These are phyloP conservation scores for Phytophthora aleatoria DNA, from an alignment of 352 stramenopile genomes.

Conservation along the genomic window DNA sequence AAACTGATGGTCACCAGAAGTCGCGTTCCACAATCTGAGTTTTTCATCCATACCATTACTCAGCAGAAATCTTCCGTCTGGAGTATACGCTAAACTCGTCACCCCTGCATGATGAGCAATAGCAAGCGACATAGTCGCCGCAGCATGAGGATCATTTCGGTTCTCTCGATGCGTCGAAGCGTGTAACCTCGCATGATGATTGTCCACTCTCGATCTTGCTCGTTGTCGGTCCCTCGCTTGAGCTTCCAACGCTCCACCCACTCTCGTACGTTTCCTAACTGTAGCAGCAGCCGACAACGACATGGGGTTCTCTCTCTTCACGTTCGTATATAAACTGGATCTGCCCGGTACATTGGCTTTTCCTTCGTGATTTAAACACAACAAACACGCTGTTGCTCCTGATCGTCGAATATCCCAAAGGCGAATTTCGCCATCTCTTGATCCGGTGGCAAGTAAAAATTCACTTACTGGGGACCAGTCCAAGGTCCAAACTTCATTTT, in stretches of 20 bases:
- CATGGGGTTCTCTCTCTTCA: slow-evolving; percentile 40
- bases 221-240: slow-evolving; percentile 31
- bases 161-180: slow-evolving; percentile 14
- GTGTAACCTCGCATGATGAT: slow-evolving; percentile 14
- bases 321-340: slow-evolving; percentile 60
- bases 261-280: slow-evolving; percentile 38
- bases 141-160: slow-evolving; percentile 60
- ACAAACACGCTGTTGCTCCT: slow-evolving; percentile 79
- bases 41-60: slow-evolving; percentile 64
- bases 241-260: slow-evolving; percentile 27
- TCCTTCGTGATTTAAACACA: slow-evolving; percentile 80
- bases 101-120: slow-evolving; percentile 57
- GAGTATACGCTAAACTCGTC: slow-evolving; percentile 67
- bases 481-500: slow-evolving; percentile 76
- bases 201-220: slow-evolving; percentile 25
- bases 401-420: slow-evolving; percentile 90
- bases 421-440: slow-evolving; percentile 66
- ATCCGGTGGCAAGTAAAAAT: slow-evolving; percentile 69
- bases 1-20: slow-evolving; percentile 68
- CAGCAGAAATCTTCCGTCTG: slow-evolving; percentile 66
- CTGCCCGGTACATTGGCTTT: slow-evolving; percentile 48
- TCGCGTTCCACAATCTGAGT: slow-evolving; percentile 69
- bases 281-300: slow-evolving; percentile 35
- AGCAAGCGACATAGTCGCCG: slow-evolving; percentile 53
- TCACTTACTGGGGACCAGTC: slow-evolving; percentile 77